These are phyloP conservation scores for Dipodascus geniculatus DNA, from an alignment of 805 yeast species.

Conservation along the genomic window DNA sequence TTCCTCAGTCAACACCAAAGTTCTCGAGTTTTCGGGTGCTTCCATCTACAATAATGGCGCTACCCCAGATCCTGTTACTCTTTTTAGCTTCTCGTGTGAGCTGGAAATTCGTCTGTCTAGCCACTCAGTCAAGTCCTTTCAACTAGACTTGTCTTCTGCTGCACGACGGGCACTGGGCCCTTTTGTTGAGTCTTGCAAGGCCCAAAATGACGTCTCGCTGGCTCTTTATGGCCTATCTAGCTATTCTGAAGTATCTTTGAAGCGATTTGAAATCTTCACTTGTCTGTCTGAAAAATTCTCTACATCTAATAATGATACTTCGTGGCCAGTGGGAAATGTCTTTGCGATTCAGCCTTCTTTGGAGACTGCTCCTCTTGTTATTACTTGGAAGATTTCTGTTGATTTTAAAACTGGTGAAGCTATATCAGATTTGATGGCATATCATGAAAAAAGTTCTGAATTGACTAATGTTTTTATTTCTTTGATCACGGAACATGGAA, in stretches of 20 bases:
- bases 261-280: neutral
- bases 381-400: neutral
- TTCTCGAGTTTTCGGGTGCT: neutral
- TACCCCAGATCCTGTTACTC: neutral
- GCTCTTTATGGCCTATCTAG: neutral
- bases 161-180: neutral
- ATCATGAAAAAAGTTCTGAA: neutral
- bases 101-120: neutral
- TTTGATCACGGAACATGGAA: neutral
- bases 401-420: neutral
- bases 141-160: neutral
- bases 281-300: neutral
- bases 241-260: neutral
- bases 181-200: neutral
- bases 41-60: neutral
- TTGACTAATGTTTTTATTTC: neutral
- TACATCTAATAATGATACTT: neutral
- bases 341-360: neutral
- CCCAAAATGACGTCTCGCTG: neutral
- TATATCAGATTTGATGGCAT: neutral
- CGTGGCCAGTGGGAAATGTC: conserved; percentile 1
- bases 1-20: neutral
- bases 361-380: neutral
- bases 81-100: neutral
- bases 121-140: neutral